Evolutionary conservation across 2,329 filamentous ascomycete genomes (phyloP).

Genomic region (Sporothrix humicola): DNA sequence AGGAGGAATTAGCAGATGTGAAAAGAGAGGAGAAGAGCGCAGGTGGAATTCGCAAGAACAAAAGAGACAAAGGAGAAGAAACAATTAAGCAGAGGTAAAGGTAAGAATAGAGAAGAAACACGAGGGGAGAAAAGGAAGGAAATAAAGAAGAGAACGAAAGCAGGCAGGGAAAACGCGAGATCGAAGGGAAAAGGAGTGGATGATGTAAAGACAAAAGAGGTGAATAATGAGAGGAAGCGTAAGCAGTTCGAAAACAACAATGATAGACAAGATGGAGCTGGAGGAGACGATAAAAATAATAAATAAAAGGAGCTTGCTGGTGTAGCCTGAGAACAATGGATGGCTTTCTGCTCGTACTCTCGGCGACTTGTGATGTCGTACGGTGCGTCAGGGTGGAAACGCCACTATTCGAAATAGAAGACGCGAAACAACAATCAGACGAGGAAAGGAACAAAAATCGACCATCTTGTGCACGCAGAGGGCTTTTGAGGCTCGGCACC

Average conservation of each 20-base stretch:
- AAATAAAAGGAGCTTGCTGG: neutral
- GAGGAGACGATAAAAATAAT: neutral
- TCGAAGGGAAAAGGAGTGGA: neutral
- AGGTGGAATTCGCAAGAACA: neutral
- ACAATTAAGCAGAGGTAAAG: too few relatives aligned
- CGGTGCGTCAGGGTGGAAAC: constrained; percentile 23
- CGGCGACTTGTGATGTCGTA: constrained; percentile 29
- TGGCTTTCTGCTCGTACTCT: constrained; percentile 1
- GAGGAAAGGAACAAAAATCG: too few relatives aligned
- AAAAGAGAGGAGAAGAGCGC: neutral
- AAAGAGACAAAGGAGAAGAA: neutral
- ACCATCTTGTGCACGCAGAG: neutral
- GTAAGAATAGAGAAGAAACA: neutral
- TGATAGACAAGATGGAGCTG: neutral
- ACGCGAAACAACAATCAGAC: neutral
- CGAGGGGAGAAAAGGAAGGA: neutral
- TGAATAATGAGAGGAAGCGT: neutral
- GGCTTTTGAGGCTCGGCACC: constrained; percentile 6
- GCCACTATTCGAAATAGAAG: constrained; percentile 21
- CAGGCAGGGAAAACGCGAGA: neutral
- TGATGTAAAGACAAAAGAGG: neutral
- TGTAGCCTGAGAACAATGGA: constrained; percentile 18
- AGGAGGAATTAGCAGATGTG: neutral
- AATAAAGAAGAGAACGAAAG: neutral
- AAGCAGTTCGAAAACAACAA: neutral